Evolutionary conservation across 1,139 yeast species (phyloP).

Genomic region (Tardiomyces depauwii): DNA sequence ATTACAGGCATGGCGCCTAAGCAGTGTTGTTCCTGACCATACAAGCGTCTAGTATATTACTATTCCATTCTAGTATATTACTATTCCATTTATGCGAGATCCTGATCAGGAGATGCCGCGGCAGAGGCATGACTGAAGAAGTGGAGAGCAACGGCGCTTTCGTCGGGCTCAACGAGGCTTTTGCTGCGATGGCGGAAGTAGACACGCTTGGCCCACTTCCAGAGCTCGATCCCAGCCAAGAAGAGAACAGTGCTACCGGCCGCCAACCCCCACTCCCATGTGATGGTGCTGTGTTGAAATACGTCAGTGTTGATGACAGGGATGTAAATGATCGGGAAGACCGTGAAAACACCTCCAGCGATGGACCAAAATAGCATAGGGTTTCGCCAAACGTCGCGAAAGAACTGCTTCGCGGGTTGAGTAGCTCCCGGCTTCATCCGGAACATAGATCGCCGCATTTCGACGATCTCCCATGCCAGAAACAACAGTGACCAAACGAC

Average conservation of each 20-base stretch:
- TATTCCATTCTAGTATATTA: too few species aligned
- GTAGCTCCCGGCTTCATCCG: constrained; percentile 61
- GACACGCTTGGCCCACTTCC: constrained; percentile 57
- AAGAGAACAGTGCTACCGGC: constrained; percentile 53
- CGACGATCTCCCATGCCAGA: constrained; percentile 86
- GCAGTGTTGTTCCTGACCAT: too few species aligned
- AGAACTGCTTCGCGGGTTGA: constrained; percentile 33
- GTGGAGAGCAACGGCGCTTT: too few species aligned
- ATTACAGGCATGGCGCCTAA: too few species aligned
- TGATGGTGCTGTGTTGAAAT: constrained; percentile 62
- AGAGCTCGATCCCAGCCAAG: constrained; percentile 49
- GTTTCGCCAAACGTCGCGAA: constrained; percentile 60
- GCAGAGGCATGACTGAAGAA: too few species aligned
- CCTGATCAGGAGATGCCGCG: too few species aligned
- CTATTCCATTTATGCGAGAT: too few species aligned
- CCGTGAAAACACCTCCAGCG: constrained; percentile 54
- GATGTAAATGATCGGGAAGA: constrained; percentile 77
- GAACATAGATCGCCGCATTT: constrained; percentile 63
- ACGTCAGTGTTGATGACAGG: constrained; percentile 78
- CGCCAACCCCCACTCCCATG: constrained; percentile 79
- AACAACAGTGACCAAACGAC: constrained; percentile 88
- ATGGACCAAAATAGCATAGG: constrained; percentile 80
- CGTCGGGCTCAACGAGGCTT: too few species aligned
- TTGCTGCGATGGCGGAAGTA: constrained; percentile 21
- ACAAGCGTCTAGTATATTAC: too few species aligned